Evolutionary conservation across 495 filamentous ascomycete genomes (phyloP).

Genomic region (Penicillium egyptiacum): DNA sequence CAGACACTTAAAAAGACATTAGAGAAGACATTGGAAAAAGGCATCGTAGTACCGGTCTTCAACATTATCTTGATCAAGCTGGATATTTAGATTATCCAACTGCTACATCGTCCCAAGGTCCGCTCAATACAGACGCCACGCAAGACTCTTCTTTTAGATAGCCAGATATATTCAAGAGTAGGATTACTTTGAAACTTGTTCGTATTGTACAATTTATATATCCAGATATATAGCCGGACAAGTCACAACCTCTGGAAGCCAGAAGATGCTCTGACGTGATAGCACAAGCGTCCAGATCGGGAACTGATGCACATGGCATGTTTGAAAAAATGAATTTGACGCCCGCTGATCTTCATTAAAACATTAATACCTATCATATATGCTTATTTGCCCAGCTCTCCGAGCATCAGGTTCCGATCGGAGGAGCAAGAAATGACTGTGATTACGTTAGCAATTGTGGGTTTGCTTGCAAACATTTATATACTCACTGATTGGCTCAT

Average conservation of each 20-base stretch:
- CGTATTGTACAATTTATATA: conserved; percentile 15
- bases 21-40: no score
- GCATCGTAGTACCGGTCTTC: not conserved
- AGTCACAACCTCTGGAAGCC: not conserved
- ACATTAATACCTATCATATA: conserved; percentile 16
- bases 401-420: conserved; percentile 74
- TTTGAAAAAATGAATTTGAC: conserved; percentile 22
- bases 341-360: conserved; percentile 19
- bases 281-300: not conserved
- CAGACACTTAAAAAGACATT: no score
- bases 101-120: not conserved
- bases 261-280: not conserved
- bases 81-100: not conserved
- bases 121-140: not conserved
- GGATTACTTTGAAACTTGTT: not conserved
- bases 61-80: not conserved
- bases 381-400: conserved; percentile 65
- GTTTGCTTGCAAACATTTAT: not conserved
- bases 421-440: conserved; percentile 84
- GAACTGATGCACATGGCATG: not conserved
- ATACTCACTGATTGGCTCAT: conserved; percentile 85
- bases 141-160: no score
- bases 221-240: not conserved
- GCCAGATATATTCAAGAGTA: not conserved
- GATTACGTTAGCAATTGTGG: conserved; percentile 22